Evolutionary conservation across 352 stramenopile genomes (phyloP).

Genomic region (Globisporangium apiculatum): DNA sequence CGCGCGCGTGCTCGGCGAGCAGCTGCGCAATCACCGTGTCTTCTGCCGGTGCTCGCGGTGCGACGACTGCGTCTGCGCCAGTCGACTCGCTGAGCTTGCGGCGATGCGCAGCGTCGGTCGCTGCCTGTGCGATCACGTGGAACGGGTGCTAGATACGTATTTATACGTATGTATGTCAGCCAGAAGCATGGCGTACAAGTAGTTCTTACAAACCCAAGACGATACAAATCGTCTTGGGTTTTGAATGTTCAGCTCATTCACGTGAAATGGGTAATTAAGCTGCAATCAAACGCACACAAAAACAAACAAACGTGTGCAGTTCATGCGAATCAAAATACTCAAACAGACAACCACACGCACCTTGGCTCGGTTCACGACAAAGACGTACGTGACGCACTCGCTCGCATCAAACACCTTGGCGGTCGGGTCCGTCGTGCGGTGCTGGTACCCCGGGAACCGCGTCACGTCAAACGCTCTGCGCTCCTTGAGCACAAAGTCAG

Average conservation of each 20-base stretch:
- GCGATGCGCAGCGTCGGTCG: background rate
- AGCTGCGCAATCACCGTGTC: conserved; percentile 31
- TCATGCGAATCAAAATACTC: too few relatives aligned
- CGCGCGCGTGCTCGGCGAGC: conserved; percentile 7
- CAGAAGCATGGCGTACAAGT: too few relatives aligned
- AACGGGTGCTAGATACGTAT: conserved; percentile 16
- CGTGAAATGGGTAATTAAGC: too few relatives aligned
- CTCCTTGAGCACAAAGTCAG: conserved; percentile 74
- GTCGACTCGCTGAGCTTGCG: background rate
- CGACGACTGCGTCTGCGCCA: too few relatives aligned
- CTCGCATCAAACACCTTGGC: conserved; percentile 82
- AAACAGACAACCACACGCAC: conserved; percentile 19
- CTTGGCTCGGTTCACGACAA: conserved; percentile 77
- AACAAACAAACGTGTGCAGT: too few relatives aligned
- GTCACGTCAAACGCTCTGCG: conserved; percentile 62
- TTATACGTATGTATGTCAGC: too few relatives aligned
- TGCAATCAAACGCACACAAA: too few relatives aligned
- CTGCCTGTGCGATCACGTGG: conserved; percentile 12
- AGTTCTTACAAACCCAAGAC: too few relatives aligned
- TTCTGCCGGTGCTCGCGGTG: background rate
- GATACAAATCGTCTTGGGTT: too few relatives aligned
- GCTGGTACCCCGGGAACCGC: conserved; percentile 78
- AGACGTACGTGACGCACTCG: conserved; percentile 80
- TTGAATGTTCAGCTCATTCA: too few relatives aligned
- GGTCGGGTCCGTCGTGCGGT: conserved; percentile 81